These are phyloP conservation scores for Puccinia coronata DNA, from an alignment of 1,284 basidiomycete species.

Conservation along the genomic window DNA sequence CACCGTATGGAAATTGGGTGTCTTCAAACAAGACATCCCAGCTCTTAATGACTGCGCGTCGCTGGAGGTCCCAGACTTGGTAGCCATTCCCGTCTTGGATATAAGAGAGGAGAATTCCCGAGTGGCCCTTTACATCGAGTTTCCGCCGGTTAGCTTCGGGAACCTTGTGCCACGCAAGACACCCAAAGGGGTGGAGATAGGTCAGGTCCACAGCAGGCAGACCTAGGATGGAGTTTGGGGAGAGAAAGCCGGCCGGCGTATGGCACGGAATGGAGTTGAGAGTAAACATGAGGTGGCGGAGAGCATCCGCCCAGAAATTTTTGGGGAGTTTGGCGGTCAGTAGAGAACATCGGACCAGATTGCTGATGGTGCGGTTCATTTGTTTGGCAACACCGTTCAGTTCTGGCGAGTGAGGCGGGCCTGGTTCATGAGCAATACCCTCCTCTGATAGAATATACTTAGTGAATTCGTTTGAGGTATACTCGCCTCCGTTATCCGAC, in stretches of 20 bases:
- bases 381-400: constrained; percentile 16
- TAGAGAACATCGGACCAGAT: not conserved
- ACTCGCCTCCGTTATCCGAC: constrained; percentile 14
- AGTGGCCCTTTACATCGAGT: not conserved
- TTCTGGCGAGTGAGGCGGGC: constrained; percentile 20
- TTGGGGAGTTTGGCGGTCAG: not conserved
- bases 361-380: not conserved
- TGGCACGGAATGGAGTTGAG: constrained; percentile 4
- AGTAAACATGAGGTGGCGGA: not conserved
- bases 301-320: constrained; percentile 15
- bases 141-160: not conserved
- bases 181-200: constrained; percentile 15
- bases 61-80: not conserved
- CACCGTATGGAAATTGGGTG: not conserved
- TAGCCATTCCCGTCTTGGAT: constrained; percentile 3
- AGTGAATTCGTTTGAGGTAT: not conserved
- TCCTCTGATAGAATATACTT: not conserved
- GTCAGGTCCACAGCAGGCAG: not conserved
- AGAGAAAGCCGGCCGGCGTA: not conserved
- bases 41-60: not conserved
- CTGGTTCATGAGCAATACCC: constrained; percentile 6
- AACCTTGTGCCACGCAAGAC: not conserved
- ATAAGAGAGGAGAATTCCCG: not conserved
- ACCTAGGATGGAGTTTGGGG: not conserved
- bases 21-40: constrained; percentile 7